Evolutionary conservation across 192 early-diverging fungal species (phyloP).

Genomic region (Linnemannia zychae): DNA sequence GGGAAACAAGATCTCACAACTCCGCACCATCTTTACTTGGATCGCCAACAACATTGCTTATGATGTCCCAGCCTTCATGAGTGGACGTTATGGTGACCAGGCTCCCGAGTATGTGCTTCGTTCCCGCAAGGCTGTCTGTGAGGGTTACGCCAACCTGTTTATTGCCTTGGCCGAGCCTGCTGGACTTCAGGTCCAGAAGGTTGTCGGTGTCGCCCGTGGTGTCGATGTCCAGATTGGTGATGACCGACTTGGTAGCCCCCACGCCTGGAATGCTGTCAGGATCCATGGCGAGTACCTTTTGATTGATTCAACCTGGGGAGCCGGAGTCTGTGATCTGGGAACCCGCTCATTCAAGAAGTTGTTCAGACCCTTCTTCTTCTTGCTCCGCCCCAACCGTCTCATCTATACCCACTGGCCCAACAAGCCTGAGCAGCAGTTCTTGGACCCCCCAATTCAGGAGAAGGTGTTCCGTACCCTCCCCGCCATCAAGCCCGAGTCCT

Average conservation of each 20-base stretch:
- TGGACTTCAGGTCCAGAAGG: slow-evolving; percentile 56
- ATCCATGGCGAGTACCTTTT: slow-evolving; percentile 65
- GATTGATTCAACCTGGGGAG: slow-evolving; percentile 73
- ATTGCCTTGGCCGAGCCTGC: slow-evolving; percentile 64
- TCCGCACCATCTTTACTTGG: slow-evolving; percentile 70
- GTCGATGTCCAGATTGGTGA: slow-evolving; percentile 58
- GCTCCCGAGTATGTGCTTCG: slow-evolving; percentile 55
- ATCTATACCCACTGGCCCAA: slow-evolving; percentile 72
- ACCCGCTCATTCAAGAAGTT: slow-evolving; percentile 55
- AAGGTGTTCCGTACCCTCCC: slow-evolving; percentile 61
- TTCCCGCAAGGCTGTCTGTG: slow-evolving; percentile 64
- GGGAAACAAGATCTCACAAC: slow-evolving; percentile 56
- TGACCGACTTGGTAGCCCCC: slow-evolving; percentile 46
- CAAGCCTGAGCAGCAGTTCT: slow-evolving; percentile 63
- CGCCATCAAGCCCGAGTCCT: slow-evolving; percentile 50
- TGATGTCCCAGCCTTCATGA: slow-evolving; percentile 60
- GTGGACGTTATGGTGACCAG: slow-evolving; percentile 37
- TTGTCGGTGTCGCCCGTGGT: slow-evolving; percentile 66
- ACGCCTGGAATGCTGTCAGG: slow-evolving; percentile 70
- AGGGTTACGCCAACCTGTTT: slow-evolving; percentile 69
- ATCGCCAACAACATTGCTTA: slow-evolving; percentile 66
- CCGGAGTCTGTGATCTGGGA: slow-evolving; percentile 54
- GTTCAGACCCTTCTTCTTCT: slow-evolving; percentile 70
- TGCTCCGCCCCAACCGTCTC: slow-evolving; percentile 61
- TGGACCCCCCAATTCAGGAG: slow-evolving; percentile 60